Conservation (phyloP, 2,329 filamentous ascomycete genomes). For the Scedosporium apiospermum region DNA sequence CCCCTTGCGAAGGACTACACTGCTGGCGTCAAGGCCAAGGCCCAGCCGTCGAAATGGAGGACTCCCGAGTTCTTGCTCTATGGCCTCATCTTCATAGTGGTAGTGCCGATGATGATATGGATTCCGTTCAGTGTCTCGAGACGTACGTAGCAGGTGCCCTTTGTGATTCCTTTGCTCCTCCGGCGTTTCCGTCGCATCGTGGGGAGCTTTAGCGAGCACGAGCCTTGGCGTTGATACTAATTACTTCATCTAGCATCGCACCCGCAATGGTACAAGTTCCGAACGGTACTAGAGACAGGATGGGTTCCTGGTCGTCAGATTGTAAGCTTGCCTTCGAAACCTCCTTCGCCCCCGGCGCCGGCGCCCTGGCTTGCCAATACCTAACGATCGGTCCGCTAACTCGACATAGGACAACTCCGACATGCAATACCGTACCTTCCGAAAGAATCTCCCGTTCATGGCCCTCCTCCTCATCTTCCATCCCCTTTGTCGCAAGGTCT, state of each 20-base stretch:
- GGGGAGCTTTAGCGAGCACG: not conserved
- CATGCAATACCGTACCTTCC: constrained; percentile 75
- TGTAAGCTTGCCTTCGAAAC: constrained; percentile 35
- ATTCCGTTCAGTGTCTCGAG: constrained; percentile 77
- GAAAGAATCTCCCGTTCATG: constrained; percentile 78
- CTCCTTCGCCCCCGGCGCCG: too few species aligned
- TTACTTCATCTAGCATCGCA: constrained; percentile 55
- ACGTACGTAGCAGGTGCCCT: constrained; percentile 38
- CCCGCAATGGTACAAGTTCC: constrained; percentile 69
- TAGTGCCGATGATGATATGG: constrained; percentile 84
- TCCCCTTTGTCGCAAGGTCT: constrained; percentile 65
- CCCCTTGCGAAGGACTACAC: constrained; percentile 23
- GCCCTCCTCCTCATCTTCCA: constrained; percentile 65
- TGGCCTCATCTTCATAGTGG: constrained; percentile 54
- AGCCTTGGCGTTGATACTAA: constrained; percentile 11
- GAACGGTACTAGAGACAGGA: constrained; percentile 61
- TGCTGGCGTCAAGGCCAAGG: constrained; percentile 25
- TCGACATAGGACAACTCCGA: constrained; percentile 70
- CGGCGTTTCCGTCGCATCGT: not conserved
- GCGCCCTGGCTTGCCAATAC: not conserved
- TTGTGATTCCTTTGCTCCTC: not conserved
- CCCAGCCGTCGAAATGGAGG: constrained; percentile 66
- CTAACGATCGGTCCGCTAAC: not conserved
- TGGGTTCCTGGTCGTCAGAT: constrained; percentile 93
- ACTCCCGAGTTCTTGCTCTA: constrained; percentile 83